Evolutionary conservation across 2,329 filamentous ascomycete genomes (phyloP).

Genomic region (Pestalotiopsis sp.): DNA sequence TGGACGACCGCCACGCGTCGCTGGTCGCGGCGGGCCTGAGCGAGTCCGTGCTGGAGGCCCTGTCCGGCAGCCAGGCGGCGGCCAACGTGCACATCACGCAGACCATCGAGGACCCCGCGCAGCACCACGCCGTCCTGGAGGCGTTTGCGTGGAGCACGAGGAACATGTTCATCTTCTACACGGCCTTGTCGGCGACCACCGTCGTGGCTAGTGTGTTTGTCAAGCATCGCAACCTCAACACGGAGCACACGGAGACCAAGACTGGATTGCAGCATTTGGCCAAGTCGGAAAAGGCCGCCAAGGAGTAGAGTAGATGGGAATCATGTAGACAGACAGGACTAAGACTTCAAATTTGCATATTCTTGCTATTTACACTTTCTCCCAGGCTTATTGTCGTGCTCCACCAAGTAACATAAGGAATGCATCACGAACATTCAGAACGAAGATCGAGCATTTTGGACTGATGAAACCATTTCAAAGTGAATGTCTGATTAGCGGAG

Average conservation of each 20-base stretch:
- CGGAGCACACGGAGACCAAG: conserved; percentile 52
- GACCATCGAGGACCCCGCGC: conserved; percentile 36
- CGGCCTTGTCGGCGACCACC: conserved; percentile 39
- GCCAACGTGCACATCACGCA: conserved; percentile 47
- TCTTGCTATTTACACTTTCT: too few species aligned
- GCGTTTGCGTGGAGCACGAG: conserved; percentile 51
- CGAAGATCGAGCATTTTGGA: too few species aligned
- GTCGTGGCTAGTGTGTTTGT: conserved; percentile 47
- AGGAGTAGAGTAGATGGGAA: too few species aligned
- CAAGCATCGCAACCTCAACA: conserved; percentile 43
- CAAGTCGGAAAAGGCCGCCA: too few species aligned
- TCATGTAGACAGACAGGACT: too few species aligned
- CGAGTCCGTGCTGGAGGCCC: conserved; percentile 29
- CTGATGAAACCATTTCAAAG: too few species aligned
- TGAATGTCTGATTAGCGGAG: too few species aligned
- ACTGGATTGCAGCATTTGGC: conserved; percentile 38
- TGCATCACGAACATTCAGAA: too few species aligned
- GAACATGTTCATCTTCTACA: conserved; percentile 52
- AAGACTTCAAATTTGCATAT: too few species aligned
- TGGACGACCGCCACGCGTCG: conserved; percentile 17
- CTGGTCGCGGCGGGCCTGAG: conserved; percentile 24
- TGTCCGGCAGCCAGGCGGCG: conserved; percentile 44
- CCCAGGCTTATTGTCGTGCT: too few species aligned
- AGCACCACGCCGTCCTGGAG: conserved; percentile 40
- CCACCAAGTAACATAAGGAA: too few species aligned